phyloP scores from a whole-genome alignment of 1,284 basidiomycete genomes.

The Apiotrichum domesticum region DNA sequence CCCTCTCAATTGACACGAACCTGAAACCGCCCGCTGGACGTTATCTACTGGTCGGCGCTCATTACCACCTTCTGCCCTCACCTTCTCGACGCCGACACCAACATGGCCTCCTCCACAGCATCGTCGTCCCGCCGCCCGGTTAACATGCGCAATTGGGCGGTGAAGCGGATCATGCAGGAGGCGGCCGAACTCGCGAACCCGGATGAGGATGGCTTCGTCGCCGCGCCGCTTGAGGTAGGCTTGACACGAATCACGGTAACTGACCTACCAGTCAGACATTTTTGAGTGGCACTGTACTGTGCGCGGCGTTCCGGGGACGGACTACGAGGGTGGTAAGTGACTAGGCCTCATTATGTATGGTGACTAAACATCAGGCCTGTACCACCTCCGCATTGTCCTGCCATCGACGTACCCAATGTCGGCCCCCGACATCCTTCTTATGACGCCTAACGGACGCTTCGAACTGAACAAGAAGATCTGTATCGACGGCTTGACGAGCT shows the following conservation, averaged over 20 bases:
- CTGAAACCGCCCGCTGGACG: too few relatives aligned
- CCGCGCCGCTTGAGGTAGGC: constrained; percentile 78
- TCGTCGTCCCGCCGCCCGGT: constrained; percentile 11
- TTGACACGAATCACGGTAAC: not conserved
- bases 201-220: constrained; percentile 47
- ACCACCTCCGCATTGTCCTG: constrained; percentile 85
- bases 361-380: constrained; percentile 47
- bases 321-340: constrained; percentile 74
- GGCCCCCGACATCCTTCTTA: constrained; percentile 86
- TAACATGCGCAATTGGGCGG: constrained; percentile 55
- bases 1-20: too few relatives aligned
- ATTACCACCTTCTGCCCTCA: too few relatives aligned
- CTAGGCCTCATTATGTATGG: not conserved
- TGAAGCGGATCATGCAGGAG: constrained; percentile 95
- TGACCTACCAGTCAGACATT: constrained; percentile 34
- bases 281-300: constrained; percentile 95
- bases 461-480: constrained; percentile 96
- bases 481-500: constrained; percentile 79
- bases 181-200: constrained; percentile 64
- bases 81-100: not conserved
- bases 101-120: not conserved
- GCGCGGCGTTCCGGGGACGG: constrained; percentile 75
- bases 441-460: constrained; percentile 92
- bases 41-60: too few relatives aligned
- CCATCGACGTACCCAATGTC: constrained; percentile 92